These are phyloP conservation scores for Ceratocystis albifundus DNA, from an alignment of 2,329 filamentous ascomycete genomes.

Conservation along the genomic window DNA sequence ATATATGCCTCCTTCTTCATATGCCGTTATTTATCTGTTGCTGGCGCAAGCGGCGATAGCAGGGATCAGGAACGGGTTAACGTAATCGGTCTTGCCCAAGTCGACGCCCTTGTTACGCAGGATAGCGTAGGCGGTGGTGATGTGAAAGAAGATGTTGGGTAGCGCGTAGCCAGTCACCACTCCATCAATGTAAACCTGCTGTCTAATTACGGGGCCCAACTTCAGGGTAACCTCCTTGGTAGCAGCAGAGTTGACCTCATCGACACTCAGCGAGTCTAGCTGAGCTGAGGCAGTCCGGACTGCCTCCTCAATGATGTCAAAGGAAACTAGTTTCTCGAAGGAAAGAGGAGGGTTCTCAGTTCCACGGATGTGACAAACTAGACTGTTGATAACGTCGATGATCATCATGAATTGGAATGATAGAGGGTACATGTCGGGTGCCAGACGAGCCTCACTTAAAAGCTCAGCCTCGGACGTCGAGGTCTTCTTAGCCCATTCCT, in stretches of 20 bases:
- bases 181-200: constrained; percentile 22
- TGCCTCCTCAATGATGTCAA: constrained; percentile 4
- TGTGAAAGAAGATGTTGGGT: constrained; percentile 52
- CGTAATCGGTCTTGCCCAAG: constrained; percentile 46
- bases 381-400: neutral
- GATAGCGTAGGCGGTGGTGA: constrained; percentile 45
- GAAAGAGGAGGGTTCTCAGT: neutral
- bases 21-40: neutral
- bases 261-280: constrained; percentile 14
- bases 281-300: constrained; percentile 10
- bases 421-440: constrained; percentile 32
- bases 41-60: constrained; percentile 13
- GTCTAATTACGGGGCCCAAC: constrained; percentile 26
- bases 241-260: constrained; percentile 29
- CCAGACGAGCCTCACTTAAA: constrained; percentile 25
- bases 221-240: constrained; percentile 28
- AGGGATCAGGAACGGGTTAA: constrained; percentile 18
- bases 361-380: constrained; percentile 15
- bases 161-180: constrained; percentile 33
- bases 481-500: constrained; percentile 8
- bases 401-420: constrained; percentile 28
- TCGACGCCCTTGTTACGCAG: constrained; percentile 45
- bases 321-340: constrained; percentile 11
- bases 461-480: constrained; percentile 10
- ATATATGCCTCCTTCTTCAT: neutral